Base-by-base conservation (phyloP, 768 basidiomycete species). In the Lentinula lateritia region DNA sequence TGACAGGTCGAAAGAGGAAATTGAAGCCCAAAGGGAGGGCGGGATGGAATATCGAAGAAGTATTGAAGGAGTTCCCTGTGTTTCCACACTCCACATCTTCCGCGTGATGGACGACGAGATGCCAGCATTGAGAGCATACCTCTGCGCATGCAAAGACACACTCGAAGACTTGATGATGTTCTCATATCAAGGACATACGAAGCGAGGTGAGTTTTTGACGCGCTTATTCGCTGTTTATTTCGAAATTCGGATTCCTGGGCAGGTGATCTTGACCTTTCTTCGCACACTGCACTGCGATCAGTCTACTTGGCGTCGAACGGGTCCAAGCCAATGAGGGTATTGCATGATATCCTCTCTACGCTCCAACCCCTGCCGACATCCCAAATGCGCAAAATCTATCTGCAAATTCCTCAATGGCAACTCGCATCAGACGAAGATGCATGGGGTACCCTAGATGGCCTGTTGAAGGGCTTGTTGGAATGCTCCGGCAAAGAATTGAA, bases 281-380 rank as follows among this genome's bases (percentile, higher is more conserved):
- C 35, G 16, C 53, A 54, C 20, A 54, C 35, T 36, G 53, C 18
- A 18, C 35, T 54, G 35, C 53, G 53, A 38, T 38, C 53, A 5
- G n/a, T 54, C 35, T 54, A 18, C 20, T 39, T 54, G 35, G 53
- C 53, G 53, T 54, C 53, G n/a, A 54, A 54, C 18, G 53, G 53
- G 18, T 20, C 53, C n/a, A 54, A 39, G n/a, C 53, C 53, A 13
- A 54, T 54, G 53, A 35, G 39, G n/a, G 53, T 54, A 12, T 20
- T 54, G 53, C 18, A 38, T 39, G 53, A 54, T 18, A 54, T 54
- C 35, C 53, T 54, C 34, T 41, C 18, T 7, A 54, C 28, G 28
- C 28, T 28, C 28, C 28, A 28, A 28, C 2, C 53, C 35, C 16
- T 39, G 18, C n/a, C 35, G 12, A 38, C 18, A 41, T 39, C 35